A percentile compares a stretch with the other conserved stretches of the same genome.
Evolutionary conservation across 2,329 filamentous ascomycete genomes (phyloP).

Genomic region (Pyrenophora tritici-repentis): DNA sequence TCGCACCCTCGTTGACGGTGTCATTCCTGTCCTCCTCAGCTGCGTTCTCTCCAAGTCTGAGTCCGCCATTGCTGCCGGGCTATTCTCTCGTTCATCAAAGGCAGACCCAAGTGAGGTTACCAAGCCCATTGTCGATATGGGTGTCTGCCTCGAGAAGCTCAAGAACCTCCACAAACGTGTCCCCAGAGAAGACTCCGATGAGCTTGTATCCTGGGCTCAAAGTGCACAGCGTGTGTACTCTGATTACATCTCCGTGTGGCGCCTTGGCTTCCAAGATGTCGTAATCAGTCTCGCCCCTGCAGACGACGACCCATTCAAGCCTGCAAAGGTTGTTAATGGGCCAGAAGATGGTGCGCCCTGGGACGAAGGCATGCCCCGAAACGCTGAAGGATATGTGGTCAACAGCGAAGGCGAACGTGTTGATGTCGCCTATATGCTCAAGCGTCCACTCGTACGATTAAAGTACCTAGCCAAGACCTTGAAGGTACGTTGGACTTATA

Average conservation of each 20-base stretch:
- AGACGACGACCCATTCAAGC: slow-evolving; percentile 63
- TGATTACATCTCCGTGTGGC: slow-evolving; percentile 86
- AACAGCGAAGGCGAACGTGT: slow-evolving; percentile 84
- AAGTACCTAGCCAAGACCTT: slow-evolving; percentile 87
- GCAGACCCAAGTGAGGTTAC: slow-evolving; percentile 68
- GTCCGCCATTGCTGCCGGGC: slow-evolving; percentile 65
- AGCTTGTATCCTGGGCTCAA: slow-evolving; percentile 80
- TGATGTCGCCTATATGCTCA: slow-evolving; percentile 91
- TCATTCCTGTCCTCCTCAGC: slow-evolving; percentile 87
- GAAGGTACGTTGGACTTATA: slow-evolving; percentile 57
- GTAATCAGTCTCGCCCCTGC: slow-evolving; percentile 88
- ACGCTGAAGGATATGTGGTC: slow-evolving; percentile 64
- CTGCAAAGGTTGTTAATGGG: slow-evolving; percentile 44
- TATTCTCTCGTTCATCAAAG: slow-evolving; percentile 66
- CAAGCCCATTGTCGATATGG: slow-evolving; percentile 92
- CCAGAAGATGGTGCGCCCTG: slow-evolving; percentile 56
- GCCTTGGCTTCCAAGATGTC: slow-evolving; percentile 90
- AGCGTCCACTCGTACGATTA: slow-evolving; percentile 82
- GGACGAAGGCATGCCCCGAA: slow-evolving; percentile 61
- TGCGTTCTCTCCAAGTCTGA: slow-evolving; percentile 78
- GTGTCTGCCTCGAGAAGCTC: slow-evolving; percentile 82
- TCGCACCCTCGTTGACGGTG: slow-evolving; percentile 90
- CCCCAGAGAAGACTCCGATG: slow-evolving; percentile 72
- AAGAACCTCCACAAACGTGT: slow-evolving; percentile 80
- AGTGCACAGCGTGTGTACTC: slow-evolving; percentile 78